Base-by-base conservation (phyloP, 805 yeast genomes). In the Teunomyces funiuensis region DNA sequence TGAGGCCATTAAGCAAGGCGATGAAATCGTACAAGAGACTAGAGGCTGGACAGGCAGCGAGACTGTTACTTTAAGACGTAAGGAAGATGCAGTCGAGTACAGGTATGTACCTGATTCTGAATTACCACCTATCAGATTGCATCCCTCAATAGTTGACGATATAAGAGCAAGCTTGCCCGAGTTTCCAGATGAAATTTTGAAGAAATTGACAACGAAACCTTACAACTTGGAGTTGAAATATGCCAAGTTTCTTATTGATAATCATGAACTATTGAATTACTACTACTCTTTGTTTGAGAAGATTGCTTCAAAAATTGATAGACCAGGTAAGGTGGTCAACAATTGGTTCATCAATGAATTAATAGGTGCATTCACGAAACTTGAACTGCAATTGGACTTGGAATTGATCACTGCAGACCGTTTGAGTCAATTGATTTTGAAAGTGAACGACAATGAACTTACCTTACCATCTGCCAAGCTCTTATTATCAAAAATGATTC, bases 101-200 rank as follows among this genome's bases (percentile, higher is more conserved):
- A 71, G 98, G 53, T 93, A 89, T 57, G 83, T 91, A 75, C 97
- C 98, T 0, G 99, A 93, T 59, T 87, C 95, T 2, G 99, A 93
- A 59, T 65, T 93, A 22, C 89, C 93, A 0, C 60, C 65, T 1
- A 63, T 90, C 3, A 44, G 53, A 11, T 58, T 91, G 2, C 66
- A 75, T 28, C 42, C 63, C 1, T 55, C 57, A 0, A 73, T 83
- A 4, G 54, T 74, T 0, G 51, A 64, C 0, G 68, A 73, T 2
- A 66, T 85, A 0, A 52, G 60, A 9, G 45, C 53, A 3, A 54
- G 51, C 11, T 54, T 84, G 37, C 90, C 91, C 0, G 67, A 59
- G 7, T 60, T 83, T 1, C 90, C 96, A 0, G 91, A 88, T 41
- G 68, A 65, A 3, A 61, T 78, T 4, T 53, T 88, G 17, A 61